Evolutionary conservation across 2,329 filamentous ascomycete species (phyloP).

Genomic region (Phaeophleospora eucalypticola): DNA sequence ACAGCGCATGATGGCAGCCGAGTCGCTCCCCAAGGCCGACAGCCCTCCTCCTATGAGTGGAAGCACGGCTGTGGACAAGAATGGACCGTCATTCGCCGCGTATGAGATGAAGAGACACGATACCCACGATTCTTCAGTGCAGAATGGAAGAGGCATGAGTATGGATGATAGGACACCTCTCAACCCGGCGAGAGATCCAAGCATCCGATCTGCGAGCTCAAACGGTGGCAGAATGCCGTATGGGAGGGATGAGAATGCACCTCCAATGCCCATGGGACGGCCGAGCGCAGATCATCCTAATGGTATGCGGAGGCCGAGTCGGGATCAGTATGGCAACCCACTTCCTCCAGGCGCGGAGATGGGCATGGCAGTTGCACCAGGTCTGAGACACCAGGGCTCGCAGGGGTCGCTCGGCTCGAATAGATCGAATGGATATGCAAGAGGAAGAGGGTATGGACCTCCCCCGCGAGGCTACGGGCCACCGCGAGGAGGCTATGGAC

Average conservation of each 20-base stretch:
- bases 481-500: slow-evolving; percentile 31
- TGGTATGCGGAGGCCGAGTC: slow-evolving; percentile 37
- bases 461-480: slow-evolving; percentile 27
- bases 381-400: slow-evolving; percentile 46
- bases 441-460: slow-evolving; percentile 43
- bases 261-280: slow-evolving; percentile 34
- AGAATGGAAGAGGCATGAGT: slow-evolving; percentile 35
- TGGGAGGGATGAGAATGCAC: slow-evolving; percentile 39
- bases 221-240: slow-evolving; percentile 33
- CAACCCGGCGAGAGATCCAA: slow-evolving; percentile 58
- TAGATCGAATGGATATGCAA: slow-evolving; percentile 31
- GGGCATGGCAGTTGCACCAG: slow-evolving; percentile 31
- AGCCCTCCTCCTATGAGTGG: slow-evolving; percentile 50
- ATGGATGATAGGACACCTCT: slow-evolving; percentile 66
- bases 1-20: slow-evolving; percentile 38
- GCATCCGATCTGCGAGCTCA: slow-evolving; percentile 42
- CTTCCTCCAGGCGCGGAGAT: slow-evolving; percentile 34
- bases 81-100: slow-evolving; percentile 55
- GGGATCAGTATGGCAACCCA: slow-evolving; percentile 64
- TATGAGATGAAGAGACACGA: slow-evolving; percentile 61
- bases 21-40: slow-evolving; percentile 46
- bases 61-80: slow-evolving; percentile 55
- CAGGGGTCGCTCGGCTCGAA: slow-evolving; percentile 43
- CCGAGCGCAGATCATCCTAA: slow-evolving; percentile 26
- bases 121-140: slow-evolving; percentile 11